Evolutionary conservation across 495 filamentous ascomycete species (phyloP), one percentile per base, ranked within the genome.

Genomic region (Talaromyces nanjingensis): DNA sequence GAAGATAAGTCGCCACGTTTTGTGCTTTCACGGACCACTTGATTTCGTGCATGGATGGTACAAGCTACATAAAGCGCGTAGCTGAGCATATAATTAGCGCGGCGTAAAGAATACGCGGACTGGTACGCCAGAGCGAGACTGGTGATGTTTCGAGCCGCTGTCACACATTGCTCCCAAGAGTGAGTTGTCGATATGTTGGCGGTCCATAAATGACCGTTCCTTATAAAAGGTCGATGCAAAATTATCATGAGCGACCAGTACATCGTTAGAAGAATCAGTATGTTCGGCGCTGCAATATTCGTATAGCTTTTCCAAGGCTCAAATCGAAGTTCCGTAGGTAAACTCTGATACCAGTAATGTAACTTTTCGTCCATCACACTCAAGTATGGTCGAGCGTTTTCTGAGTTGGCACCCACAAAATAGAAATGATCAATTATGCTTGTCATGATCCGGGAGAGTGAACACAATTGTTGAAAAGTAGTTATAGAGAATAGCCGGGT

Each of bases 151-250:
- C 53, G 49, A 25, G 72, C 72, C 4, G 71, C 70, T 5, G 64
- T 59, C 7, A 65, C 68, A 34, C 72, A 74, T 1, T 49, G 53
- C 53, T 65, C 60, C 69, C 65, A 69, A 11, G 65, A 68, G 27
- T 12, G 55, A 16, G 3, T 4, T 12, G 52, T 60, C 5, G 42
- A 64, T 31, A 63, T 70, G 54, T 52, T 65, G 22, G 67, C 62
- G 1, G 71, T 68, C n/a, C 64, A 65, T 7, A 72, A 65, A 64
- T 72, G 71, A n/a, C 70, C 70, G 14, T 71, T 65, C 1, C 66
- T 64, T 8, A 72, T 67, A 54, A 72, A 72, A 0, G 71, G 71
- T 58, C 71, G 71, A 25, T 72, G 71, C 0, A 72, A 63, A 33
- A 72, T 64, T 7, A 72, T 72, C 1, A 69, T 49, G 0, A 72